phyloP scores from a whole-genome alignment of 1,284 basidiomycete species.

The Mycosarcoma mackinlayi region DNA sequence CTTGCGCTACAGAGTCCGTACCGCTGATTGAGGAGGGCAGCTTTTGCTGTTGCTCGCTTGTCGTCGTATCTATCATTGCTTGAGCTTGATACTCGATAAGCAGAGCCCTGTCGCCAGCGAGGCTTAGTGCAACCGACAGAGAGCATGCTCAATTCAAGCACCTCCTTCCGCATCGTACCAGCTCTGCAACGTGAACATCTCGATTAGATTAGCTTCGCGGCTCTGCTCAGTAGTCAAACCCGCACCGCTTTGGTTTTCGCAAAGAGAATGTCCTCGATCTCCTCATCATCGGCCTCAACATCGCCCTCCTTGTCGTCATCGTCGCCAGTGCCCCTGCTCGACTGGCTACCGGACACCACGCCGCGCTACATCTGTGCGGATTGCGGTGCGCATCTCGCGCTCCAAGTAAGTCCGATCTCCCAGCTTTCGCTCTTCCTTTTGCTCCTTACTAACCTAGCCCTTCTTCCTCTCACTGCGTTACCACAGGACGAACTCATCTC shows the following conservation, averaged over 20 bases:
- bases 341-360: constrained; percentile 16
- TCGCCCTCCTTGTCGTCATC: neutral
- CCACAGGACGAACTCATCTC: constrained; percentile 85
- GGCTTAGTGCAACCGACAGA: too few species aligned
- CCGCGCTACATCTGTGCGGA: constrained; percentile 59
- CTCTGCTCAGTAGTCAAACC: too few species aligned
- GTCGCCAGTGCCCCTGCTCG: constrained; percentile 10
- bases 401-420: constrained; percentile 38
- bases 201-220: too few species aligned
- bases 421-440: neutral
- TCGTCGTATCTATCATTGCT: too few species aligned
- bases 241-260: neutral
- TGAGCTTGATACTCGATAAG: too few species aligned
- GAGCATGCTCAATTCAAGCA: too few species aligned
- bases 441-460: neutral
- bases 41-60: too few species aligned
- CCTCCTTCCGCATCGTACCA: too few species aligned
- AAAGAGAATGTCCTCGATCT: neutral
- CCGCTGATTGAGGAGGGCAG: neutral
- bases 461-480: neutral
- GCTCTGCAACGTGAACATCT: too few species aligned
- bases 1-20: too few species aligned
- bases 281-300: neutral
- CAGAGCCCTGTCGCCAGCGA: too few species aligned
- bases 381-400: constrained; percentile 59